Base-by-base conservation (phyloP, 495 filamentous ascomycete genomes). In the Hyaloscypha variabilis region DNA sequence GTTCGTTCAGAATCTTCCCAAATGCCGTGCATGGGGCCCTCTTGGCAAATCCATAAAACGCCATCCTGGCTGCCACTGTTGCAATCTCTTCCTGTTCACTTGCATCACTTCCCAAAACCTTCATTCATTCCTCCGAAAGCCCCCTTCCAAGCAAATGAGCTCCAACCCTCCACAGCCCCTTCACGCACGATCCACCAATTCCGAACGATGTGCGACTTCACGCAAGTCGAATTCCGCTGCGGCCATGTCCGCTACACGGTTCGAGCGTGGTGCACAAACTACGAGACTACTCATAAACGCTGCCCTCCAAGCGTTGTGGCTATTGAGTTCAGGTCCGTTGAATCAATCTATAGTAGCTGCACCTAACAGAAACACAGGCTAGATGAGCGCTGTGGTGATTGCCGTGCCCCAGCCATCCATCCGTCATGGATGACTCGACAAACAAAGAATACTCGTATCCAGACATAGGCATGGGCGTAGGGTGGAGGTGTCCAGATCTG, bases 211-310 rank as follows among this genome's bases (percentile, higher is more conserved):
- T 70, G 68, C 54, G 60, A 70, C n/a, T 67, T 67, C 26, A 70
- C 64, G 21, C 64, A 70, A 53, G 68, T 70, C 49, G 77, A 79
- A 64, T 78, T 76, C 59, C 73, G 71, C 2, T 79, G 76, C 71
- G 77, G 77, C 29, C 76, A 78, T 75, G 74, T 76, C 66, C 74
- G 76, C 51, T 79, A 76, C 73, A 79, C 77, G 53, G 77, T 77
- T 51, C 77, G 76, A 51, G 73, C 74, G 60, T 79, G 76, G 77
- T 79, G 76, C 73, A 67, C 67, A 17, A 69, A 74, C 52, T 79
- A 78, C 67, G 71, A 72, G 49, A 68, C 71, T 49, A 78, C 77
- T 46, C 74, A 77, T 72, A 77, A 76, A 68, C 64, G 77, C 51
- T 79, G 77, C 63, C 71, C 76, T 53, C 77, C 76, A 14, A 75